These are phyloP conservation scores for Hericium rajendrae DNA, from an alignment of 768 basidiomycete species.

Conservation along the genomic window DNA sequence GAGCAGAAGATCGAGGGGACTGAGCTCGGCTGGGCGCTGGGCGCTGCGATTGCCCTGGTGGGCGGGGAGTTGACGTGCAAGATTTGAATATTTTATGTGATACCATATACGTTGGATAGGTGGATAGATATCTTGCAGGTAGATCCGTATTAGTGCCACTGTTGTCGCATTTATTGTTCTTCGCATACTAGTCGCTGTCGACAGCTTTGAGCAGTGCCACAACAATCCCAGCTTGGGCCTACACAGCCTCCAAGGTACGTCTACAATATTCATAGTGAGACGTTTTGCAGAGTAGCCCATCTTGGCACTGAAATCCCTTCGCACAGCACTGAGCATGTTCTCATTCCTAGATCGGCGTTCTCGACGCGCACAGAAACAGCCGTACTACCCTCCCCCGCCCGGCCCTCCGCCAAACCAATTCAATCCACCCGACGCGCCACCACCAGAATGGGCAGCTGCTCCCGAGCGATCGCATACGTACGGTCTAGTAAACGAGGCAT, in stretches of 20 bases:
- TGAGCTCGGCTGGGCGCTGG: conserved; percentile 90
- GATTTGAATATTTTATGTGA: conserved; percentile 15
- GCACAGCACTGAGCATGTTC: too few relatives aligned
- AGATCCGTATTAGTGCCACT: background rate
- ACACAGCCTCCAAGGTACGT: too few relatives aligned
- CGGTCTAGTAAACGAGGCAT: conserved; percentile 49
- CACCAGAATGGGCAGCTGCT: conserved; percentile 53
- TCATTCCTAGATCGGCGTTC: too few relatives aligned
- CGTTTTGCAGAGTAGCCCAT: too few relatives aligned
- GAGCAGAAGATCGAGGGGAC: conserved; percentile 86
- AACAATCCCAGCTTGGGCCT: too few relatives aligned
- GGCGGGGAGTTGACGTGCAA: conserved; percentile 49
- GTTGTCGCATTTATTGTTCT: too few relatives aligned
- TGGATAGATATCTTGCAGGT: background rate
- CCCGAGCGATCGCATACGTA: conserved; percentile 37
- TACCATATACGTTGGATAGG: background rate
- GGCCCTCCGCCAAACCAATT: background rate
- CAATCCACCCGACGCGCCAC: conserved; percentile 12
- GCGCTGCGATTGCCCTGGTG: conserved; percentile 73
- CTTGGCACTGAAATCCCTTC: too few relatives aligned
- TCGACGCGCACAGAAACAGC: background rate
- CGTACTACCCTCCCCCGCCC: background rate
- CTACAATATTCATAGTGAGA: too few relatives aligned
- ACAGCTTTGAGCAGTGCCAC: too few relatives aligned
- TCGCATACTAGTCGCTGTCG: too few relatives aligned